phyloP scores from a whole-genome alignment of 345 rosid genomes.

The Moricandia moricandioides region DNA sequence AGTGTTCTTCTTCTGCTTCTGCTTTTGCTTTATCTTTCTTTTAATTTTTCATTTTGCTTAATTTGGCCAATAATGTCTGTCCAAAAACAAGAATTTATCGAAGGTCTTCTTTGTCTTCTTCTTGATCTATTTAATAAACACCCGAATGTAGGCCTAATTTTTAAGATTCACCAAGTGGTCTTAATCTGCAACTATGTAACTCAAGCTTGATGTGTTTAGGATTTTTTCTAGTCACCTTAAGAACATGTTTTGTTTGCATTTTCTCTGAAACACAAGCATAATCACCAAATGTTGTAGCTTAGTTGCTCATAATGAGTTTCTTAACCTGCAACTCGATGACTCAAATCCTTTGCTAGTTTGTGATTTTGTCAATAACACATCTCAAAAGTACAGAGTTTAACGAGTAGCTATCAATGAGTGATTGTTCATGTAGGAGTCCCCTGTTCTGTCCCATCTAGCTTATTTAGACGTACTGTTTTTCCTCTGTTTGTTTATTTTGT shows the following conservation, averaged over 20 bases:
- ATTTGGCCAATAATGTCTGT: slow-evolving; percentile 15
- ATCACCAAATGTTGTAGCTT: slow-evolving; percentile 1
- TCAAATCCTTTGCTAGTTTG: slow-evolving; percentile 11
- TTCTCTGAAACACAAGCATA: not conserved
- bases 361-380: slow-evolving; percentile 5
- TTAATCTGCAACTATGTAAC: not conserved
- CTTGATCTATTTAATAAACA: not conserved
- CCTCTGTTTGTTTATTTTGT: slow-evolving; percentile 13
- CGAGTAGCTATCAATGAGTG: not conserved
- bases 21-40: slow-evolving; percentile 18
- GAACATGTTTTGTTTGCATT: not conserved
- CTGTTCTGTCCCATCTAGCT: slow-evolving; percentile 6
- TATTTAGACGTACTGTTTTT: not conserved
- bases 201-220: slow-evolving; percentile 22
- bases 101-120: not conserved
- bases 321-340: not conserved
- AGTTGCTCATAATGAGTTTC: not conserved
- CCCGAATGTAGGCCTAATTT: not conserved
- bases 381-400: not conserved
- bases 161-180: not conserved
- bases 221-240: slow-evolving; percentile 12
- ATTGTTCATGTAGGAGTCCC: not conserved
- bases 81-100: slow-evolving; percentile 15
- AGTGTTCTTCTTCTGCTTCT: not conserved
- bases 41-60: slow-evolving; percentile 5